Evolutionary conservation across 2,329 filamentous ascomycete genomes (phyloP), one percentile per base, ranked within the genome.

Genomic region (Pestalotiopsis sp.): DNA sequence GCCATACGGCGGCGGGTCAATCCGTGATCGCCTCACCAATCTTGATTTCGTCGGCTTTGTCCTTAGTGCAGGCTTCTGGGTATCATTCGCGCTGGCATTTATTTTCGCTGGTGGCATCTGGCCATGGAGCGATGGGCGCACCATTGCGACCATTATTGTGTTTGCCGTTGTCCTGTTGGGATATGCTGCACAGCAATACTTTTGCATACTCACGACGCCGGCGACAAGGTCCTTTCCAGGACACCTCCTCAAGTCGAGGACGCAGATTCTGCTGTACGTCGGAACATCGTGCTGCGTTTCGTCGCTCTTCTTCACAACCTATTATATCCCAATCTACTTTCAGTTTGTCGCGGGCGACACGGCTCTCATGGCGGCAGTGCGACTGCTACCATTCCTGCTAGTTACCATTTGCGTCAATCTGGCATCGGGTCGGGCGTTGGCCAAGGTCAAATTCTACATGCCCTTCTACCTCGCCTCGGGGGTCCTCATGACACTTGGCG

Each of bases 281-380:
- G 72, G 76, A 5, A 82, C 78, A 23, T 73, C 72, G 13, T 71
- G 64, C 4, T 67, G 67, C 17, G 71, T 71, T n/a, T 70, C 74
- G 14, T 71, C 71, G 7, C 67, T 69, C 52, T 79, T 78, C 61
- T 71, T 80, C 9, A 63, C 72, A 14, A 74, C 83, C 25, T 88
- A 86, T 74, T 87, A 83, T 73, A 81, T 87, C n/a, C 86, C 86
- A 0, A 74, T 88, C 1, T 86, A 81, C 74, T 88, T 87, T 74
- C 82, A 85, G 70, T 87, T 87, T 72, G 78, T 78, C 0, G 76
- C 76, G 5, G 1, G 79, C 4, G 84, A 85, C 57, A 75, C 71
- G 0, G 77, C 83, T 0, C 72, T 85, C 2, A 69, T 80, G 14
- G 79, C 83, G 11, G 82, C 78, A 58, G 79, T 83, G 0, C 81